These are phyloP conservation scores for Teratosphaeria pseudoeucalypti DNA, from an alignment of 2,329 filamentous ascomycete species.

Conservation along the genomic window DNA sequence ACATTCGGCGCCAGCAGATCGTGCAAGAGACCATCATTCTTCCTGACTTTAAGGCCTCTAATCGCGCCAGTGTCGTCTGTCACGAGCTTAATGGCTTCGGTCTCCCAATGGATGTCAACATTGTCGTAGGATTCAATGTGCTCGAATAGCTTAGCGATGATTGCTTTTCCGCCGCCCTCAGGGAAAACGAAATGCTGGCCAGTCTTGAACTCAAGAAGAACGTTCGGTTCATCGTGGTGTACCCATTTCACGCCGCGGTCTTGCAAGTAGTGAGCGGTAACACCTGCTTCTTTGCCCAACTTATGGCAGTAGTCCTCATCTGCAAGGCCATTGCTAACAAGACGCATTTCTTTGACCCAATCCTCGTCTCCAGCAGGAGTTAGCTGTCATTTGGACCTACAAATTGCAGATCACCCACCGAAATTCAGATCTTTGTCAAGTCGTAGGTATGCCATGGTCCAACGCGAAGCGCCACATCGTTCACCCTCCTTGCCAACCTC, in stretches of 20 bases:
- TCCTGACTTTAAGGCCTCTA: slow-evolving; percentile 29
- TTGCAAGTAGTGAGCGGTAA: slow-evolving; percentile 28
- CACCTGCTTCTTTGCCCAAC: slow-evolving; percentile 27
- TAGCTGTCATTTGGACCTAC: neutral
- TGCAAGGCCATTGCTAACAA: slow-evolving; percentile 29
- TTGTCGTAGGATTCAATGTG: slow-evolving; percentile 26
- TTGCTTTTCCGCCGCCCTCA: slow-evolving; percentile 30
- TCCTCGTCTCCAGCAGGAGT: slow-evolving; percentile 18
- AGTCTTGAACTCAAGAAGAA: slow-evolving; percentile 32
- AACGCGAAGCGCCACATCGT: slow-evolving; percentile 31
- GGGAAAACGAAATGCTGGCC: slow-evolving; percentile 32
- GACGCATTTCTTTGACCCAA: slow-evolving; percentile 27
- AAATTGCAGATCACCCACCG: slow-evolving; percentile 6
- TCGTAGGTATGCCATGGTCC: slow-evolving; percentile 25
- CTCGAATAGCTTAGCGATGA: slow-evolving; percentile 29
- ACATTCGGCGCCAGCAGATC: slow-evolving; percentile 27
- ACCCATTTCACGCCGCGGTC: slow-evolving; percentile 28
- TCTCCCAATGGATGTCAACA: slow-evolving; percentile 29
- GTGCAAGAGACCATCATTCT: slow-evolving; percentile 27
- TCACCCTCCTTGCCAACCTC: slow-evolving; percentile 31
- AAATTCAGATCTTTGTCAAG: slow-evolving; percentile 29
- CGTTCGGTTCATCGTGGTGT: slow-evolving; percentile 31
- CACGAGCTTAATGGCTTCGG: slow-evolving; percentile 27
- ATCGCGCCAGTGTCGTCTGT: slow-evolving; percentile 27
- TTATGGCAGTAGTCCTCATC: slow-evolving; percentile 32